Base-by-base conservation (phyloP, 208 protist genomes). In the Crithidia thermophila region DNA sequence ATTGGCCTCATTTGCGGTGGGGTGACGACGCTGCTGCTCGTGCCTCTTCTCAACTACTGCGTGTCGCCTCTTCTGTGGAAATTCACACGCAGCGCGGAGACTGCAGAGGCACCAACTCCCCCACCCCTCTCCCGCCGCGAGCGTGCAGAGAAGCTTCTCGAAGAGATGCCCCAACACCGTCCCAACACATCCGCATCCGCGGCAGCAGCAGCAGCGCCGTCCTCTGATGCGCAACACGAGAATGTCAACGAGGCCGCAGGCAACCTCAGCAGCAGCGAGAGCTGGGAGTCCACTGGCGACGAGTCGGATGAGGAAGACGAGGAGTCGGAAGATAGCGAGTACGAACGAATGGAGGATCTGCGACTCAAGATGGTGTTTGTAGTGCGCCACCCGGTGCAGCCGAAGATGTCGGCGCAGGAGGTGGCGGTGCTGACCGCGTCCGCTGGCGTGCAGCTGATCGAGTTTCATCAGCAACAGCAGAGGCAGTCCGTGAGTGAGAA, bases 341-440 rank as follows among this genome's bases (percentile, higher is more conserved):
- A 77, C 37, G 80, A 84, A 46, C 50, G 63, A 0, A 80, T 90
- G 43, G 83, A 87, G 67, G 68, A 67, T 0, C 53, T 89, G 10
- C 68, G 57, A 8, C 67, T 94, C n/a, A 91, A 91, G 63, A 88
- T 94, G 83, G 71, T 90, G 18, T 76, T 94, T 37, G 70, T 94
- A 9, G 75, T 94, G n/a, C 75, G 79, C 3, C 72, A 77, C 46
- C 34, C 28, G 9, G 78, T 78, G 16, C 39, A 71, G 31, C 77
- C 72, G n/a, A 82, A 79, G 45, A 50, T 87, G 23, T 39, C 60
- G 16, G 56, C 88, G n/a, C 72, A 75, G 33, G 77, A 82, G 39
- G 66, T 84, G 31, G 78, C 74, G 13, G 60, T 72, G 23, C 62
- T 82, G 34, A 67, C 75, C 11, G 83, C 78, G 11, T 61, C 67